Conservation (phyloP, 495 filamentous ascomycete species). For the Talaromyces proteolyticus region DNA sequence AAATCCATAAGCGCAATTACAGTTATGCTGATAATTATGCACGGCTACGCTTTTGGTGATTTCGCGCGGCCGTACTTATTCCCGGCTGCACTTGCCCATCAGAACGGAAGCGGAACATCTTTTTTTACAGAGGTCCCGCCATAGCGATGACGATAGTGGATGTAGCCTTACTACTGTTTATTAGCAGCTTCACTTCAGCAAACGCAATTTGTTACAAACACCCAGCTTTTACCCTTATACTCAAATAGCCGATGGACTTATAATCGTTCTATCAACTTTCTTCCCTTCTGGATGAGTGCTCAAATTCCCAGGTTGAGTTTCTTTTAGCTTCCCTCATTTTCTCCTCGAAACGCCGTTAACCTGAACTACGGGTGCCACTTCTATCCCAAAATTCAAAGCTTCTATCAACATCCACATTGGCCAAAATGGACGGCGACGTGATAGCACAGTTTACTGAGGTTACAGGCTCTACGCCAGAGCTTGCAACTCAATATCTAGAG, state of each 20-base stretch:
- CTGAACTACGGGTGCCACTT: neutral
- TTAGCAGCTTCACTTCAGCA: neutral
- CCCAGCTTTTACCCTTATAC: neutral
- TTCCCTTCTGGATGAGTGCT: neutral
- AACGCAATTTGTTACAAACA: neutral
- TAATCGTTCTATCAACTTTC: neutral
- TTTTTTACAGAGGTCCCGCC: neutral
- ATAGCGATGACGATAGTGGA: neutral
- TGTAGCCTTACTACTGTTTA: neutral
- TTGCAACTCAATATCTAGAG: constrained; percentile 72
- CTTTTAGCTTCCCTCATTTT: neutral
- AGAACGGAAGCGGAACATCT: neutral
- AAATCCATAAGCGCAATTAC: constrained; percentile 1
- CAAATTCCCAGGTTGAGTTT: neutral
- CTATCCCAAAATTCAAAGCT: neutral
- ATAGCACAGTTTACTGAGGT: constrained; percentile 52
- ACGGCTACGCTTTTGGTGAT: neutral
- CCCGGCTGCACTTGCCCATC: neutral
- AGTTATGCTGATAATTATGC: neutral
- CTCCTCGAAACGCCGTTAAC: neutral
- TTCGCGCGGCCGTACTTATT: neutral
- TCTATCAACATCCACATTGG: constrained; percentile 3
- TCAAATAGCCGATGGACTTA: neutral
- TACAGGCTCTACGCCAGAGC: constrained; percentile 56
- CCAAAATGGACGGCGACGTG: constrained; percentile 60